These are phyloP conservation scores for Scutellaria baicalensis DNA, from an alignment of 257 asterid species.

Conservation along the genomic window DNA sequence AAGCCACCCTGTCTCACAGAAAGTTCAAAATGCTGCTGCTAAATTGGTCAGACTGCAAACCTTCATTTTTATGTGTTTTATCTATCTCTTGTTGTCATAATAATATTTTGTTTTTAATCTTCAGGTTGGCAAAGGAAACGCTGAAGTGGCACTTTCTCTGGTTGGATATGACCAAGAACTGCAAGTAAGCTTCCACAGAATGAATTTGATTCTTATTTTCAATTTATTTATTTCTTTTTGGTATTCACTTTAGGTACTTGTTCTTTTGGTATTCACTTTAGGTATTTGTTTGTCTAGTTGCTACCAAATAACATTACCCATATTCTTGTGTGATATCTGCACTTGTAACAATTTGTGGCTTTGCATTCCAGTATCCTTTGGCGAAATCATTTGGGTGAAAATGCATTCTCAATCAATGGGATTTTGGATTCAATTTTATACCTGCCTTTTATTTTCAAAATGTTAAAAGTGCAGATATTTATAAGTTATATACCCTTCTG, in stretches of 20 bases:
- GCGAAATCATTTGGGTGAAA: neutral
- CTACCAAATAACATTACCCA: neutral
- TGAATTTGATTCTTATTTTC: neutral
- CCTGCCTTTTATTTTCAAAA: neutral
- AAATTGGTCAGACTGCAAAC: conserved; percentile 49
- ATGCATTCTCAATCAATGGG: neutral
- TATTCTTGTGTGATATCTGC: neutral
- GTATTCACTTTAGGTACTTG: neutral
- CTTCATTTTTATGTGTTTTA: neutral
- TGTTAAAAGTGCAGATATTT: neutral
- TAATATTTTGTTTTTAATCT: conserved; percentile 5
- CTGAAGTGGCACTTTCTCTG: conserved; percentile 90
- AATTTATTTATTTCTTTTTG: conserved; percentile 2
- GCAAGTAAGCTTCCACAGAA: conserved; percentile 39
- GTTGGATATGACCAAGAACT: conserved; percentile 87
- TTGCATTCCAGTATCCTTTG: neutral
- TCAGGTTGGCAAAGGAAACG: conserved; percentile 96
- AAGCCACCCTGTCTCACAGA: conserved; percentile 53
- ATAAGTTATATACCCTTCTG: conserved; percentile 12
- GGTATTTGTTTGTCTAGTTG: neutral
- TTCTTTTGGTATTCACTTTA: neutral
- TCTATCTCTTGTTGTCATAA: neutral
- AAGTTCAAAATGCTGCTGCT: conserved; percentile 63
- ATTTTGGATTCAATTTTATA: neutral
- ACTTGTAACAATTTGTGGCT: conserved; percentile 9